A percentile compares a stretch with the other conserved stretches of the same genome.
These are phyloP conservation scores for Salix viminalis DNA, from an alignment of 345 rosid genomes.

Conservation along the genomic window DNA sequence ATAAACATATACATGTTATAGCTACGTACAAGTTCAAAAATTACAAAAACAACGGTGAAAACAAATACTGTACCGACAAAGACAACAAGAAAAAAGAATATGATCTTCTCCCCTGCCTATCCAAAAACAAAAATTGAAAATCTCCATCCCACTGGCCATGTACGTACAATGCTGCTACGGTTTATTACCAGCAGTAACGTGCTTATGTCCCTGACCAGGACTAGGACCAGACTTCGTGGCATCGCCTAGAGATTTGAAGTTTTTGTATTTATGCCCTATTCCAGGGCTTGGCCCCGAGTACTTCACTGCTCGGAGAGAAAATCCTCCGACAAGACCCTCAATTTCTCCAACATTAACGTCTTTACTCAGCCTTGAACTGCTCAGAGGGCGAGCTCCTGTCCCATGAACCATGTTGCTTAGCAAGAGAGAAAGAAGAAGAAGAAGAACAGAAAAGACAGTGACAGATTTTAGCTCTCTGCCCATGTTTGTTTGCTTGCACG, in stretches of 20 bases:
- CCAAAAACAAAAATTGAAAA: not conserved
- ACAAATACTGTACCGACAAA: not conserved
- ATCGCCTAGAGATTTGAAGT: not conserved
- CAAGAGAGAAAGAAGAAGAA: constrained; percentile 21
- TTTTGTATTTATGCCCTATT: constrained; percentile 19
- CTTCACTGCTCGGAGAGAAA: constrained; percentile 13
- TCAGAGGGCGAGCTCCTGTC: constrained; percentile 25
- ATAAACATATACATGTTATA: not conserved
- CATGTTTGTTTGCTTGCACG: constrained; percentile 9
- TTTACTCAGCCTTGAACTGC: constrained; percentile 4
- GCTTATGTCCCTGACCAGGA: constrained; percentile 39
- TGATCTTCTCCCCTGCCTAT: not conserved
- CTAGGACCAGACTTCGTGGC: constrained; percentile 39
- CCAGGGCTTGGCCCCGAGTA: constrained; percentile 46
- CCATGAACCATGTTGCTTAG: not conserved
- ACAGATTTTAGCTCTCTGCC: not conserved
- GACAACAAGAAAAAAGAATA: not conserved
- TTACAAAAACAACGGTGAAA: not conserved
- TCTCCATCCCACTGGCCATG: not conserved
- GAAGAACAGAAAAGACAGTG: constrained; percentile 3
- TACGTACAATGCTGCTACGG: not conserved
- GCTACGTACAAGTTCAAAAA: not conserved
- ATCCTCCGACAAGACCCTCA: not conserved
- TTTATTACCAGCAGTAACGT: not conserved
- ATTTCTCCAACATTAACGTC: not conserved